Base-by-base conservation (phyloP, 108 stramenopile species). In the Cyclotella choctawhatcheeana region DNA sequence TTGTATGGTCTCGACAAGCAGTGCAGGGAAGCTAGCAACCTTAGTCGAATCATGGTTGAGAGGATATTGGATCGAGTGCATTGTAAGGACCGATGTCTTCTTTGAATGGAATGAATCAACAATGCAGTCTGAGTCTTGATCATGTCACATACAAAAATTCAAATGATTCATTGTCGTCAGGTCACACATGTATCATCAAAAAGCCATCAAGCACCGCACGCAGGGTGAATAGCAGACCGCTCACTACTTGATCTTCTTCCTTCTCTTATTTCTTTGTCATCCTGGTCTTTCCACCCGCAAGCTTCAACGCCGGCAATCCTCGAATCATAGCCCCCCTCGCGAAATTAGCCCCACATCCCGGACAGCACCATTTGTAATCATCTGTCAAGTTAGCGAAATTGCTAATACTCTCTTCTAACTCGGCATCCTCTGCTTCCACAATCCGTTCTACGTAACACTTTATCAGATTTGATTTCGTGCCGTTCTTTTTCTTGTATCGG, bases 401-500 rank as follows among this genome's bases (percentile, higher is more conserved):
- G 14, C 51, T 53, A 35, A 48, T 14, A 22, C 30, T 40, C 31
- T 66, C 56, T 3, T 85, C 53, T 1, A 89, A 6, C n/a, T 58
- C 58, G 12, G 69, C 77, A 21, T 59, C 82, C 44, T 89, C 88
- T 64, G 84, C 82, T 7, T 35, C 5, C 16, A 67, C 45, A 43
- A 90, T 90, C 33, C 86, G 47, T 44, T 90, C 83, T 13, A 87
- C 35, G 40, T 79, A 90, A 52, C 85, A 87, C 62, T 90, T 90
- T 44, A 90, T 74, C 1, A 90, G 73, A 77, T 90, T 90, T 52
- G 79, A 77, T 48, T 90, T 90, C 20, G 83, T 86, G 0, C 89
- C 89, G 67, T 90, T 90, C 67, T 87, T 90, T 69, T 90, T 90
- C 44, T 90, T 90, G 74, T 90, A 90, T 8, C 89, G 83, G 75